Evolutionary conservation across 1,284 basidiomycete genomes (phyloP).

Genomic region (Puccinia hordei): DNA sequence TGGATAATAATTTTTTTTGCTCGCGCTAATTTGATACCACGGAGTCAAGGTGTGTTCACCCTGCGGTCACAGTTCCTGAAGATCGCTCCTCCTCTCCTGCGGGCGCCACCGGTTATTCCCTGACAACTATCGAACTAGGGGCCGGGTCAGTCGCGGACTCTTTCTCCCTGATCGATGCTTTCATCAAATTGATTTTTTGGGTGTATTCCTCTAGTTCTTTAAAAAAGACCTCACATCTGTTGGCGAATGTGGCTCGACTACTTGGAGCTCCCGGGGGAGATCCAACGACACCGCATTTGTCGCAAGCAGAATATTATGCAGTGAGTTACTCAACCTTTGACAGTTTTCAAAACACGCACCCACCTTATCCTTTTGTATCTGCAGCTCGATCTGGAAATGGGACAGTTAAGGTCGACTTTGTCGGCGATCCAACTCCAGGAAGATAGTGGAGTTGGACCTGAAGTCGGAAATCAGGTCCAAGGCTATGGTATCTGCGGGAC

Average conservation of each 20-base stretch:
- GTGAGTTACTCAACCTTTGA: constrained; percentile 3
- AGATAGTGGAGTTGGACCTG: constrained; percentile 38
- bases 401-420: constrained; percentile 36
- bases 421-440: constrained; percentile 37
- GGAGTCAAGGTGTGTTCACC: background rate
- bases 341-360: background rate
- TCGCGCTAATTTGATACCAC: background rate
- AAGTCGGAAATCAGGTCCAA: constrained; percentile 54
- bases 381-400: constrained; percentile 47
- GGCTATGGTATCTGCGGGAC: constrained; percentile 78
- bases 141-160: constrained; percentile 25
- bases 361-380: background rate
- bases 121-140: constrained; percentile 45
- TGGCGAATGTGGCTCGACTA: constrained; percentile 37
- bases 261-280: background rate
- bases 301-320: constrained; percentile 48
- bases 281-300: background rate
- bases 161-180: background rate
- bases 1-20: background rate
- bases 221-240: constrained; percentile 48
- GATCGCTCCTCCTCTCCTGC: background rate
- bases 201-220: constrained; percentile 24
- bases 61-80: background rate
- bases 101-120: constrained; percentile 1
- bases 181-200: background rate